Evolutionary conservation across 1,284 basidiomycete species (phyloP).

Genomic region (Ceratobasidium sp.): DNA sequence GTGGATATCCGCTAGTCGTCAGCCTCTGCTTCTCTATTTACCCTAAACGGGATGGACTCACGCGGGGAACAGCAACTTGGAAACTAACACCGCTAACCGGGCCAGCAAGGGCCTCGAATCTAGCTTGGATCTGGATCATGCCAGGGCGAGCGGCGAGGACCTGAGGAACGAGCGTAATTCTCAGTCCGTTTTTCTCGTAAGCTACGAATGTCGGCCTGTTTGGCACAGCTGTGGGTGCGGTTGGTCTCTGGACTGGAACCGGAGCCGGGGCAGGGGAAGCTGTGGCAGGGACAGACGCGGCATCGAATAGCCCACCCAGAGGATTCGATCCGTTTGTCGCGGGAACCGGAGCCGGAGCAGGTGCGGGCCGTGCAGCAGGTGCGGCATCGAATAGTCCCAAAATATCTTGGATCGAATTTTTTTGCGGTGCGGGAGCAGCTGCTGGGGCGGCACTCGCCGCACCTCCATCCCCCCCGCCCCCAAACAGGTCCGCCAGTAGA

Average conservation of each 20-base stretch:
- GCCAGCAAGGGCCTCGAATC: slow-evolving; percentile 64
- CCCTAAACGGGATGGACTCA: slow-evolving; percentile 49
- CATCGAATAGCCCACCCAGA: slow-evolving; percentile 39
- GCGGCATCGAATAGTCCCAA: slow-evolving; percentile 81
- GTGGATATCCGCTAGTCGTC: slow-evolving; percentile 30
- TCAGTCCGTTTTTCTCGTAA: slow-evolving; percentile 90
- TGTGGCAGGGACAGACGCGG: slow-evolving; percentile 42
- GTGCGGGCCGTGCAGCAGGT: slow-evolving; percentile 38
- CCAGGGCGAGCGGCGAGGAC: slow-evolving; percentile 80
- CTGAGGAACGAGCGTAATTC: slow-evolving; percentile 89
- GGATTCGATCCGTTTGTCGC: slow-evolving; percentile 27
- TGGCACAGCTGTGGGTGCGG: slow-evolving; percentile 50
- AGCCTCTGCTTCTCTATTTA: slow-evolving; percentile 7
- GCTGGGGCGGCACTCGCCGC: slow-evolving; percentile 51
- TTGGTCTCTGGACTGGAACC: slow-evolving; percentile 56
- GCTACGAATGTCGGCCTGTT: slow-evolving; percentile 66
- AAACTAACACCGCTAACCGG: slow-evolving; percentile 78
- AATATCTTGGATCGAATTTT: slow-evolving; percentile 85
- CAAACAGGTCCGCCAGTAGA: slow-evolving; percentile 93
- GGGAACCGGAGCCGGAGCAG: slow-evolving; percentile 50
- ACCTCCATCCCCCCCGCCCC: slow-evolving; percentile 56
- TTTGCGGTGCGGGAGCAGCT: slow-evolving; percentile 47
- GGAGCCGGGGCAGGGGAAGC: slow-evolving; percentile 52
- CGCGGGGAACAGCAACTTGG: slow-evolving; percentile 98
- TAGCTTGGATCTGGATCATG: slow-evolving; percentile 87